Evolutionary conservation across 306 rosid genomes (phyloP).

Genomic region (Cicer cuneatum): DNA sequence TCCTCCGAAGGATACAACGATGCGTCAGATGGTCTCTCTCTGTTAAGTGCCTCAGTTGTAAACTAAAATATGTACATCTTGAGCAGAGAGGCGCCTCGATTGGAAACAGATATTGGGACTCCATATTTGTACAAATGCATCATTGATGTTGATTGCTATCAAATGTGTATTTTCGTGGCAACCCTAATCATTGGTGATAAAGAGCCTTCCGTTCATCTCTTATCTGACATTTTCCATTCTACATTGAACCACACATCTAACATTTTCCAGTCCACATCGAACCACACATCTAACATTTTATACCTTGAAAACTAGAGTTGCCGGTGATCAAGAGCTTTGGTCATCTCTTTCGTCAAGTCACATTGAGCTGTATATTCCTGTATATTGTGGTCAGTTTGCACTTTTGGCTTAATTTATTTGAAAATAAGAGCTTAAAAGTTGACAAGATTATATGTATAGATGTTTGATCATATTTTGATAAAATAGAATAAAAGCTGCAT

Average conservation of each 20-base stretch:
- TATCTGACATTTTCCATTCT: neutral
- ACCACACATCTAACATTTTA: slow-evolving; percentile 32
- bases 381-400: slow-evolving; percentile 47
- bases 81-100: slow-evolving; percentile 25
- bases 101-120: slow-evolving; percentile 33
- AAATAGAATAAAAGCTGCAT: slow-evolving; percentile 51
- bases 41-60: slow-evolving; percentile 35
- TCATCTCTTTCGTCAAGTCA: slow-evolving; percentile 13
- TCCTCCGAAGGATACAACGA: slow-evolving; percentile 23
- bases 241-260: slow-evolving; percentile 32
- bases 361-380: slow-evolving; percentile 51
- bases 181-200: slow-evolving; percentile 26
- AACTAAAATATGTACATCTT: slow-evolving; percentile 30
- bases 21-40: slow-evolving; percentile 30
- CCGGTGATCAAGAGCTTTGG: slow-evolving; percentile 28
- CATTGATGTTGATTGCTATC: slow-evolving; percentile 24
- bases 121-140: slow-evolving; percentile 21
- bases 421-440: slow-evolving; percentile 40
- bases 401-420: slow-evolving; percentile 47
- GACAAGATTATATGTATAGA: slow-evolving; percentile 50
- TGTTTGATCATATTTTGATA: slow-evolving; percentile 44
- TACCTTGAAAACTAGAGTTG: slow-evolving; percentile 32
- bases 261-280: slow-evolving; percentile 11
- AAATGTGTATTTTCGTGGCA: slow-evolving; percentile 33
- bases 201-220: slow-evolving; percentile 34